Conservation (phyloP, 1,284 basidiomycete genomes). For the Pseudozyma tsukubaensis region DNA sequence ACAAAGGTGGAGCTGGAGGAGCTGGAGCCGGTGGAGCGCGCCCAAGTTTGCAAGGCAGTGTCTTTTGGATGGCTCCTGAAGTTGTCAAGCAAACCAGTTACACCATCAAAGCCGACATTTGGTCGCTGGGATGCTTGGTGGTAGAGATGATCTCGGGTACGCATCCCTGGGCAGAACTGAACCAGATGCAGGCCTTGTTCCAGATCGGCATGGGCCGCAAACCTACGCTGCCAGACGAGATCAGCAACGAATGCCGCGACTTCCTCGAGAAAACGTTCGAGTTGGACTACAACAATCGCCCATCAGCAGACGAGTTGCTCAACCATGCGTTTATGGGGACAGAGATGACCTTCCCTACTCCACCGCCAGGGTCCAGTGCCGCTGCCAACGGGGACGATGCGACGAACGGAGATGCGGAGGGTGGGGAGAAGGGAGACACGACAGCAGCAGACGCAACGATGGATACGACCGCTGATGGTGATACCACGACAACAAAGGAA, state of each 20-base stretch:
- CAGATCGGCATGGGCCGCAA: slow-evolving; percentile 61
- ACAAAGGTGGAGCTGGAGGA: slow-evolving; percentile 24
- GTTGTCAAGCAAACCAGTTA: slow-evolving; percentile 96
- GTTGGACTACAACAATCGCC: slow-evolving; percentile 59
- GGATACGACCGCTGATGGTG: slow-evolving; percentile 5
- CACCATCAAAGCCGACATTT: slow-evolving; percentile 95
- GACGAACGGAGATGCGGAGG: background rate
- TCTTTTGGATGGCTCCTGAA: slow-evolving; percentile 85
- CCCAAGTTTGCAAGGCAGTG: slow-evolving; percentile 92
- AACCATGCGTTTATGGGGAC: slow-evolving; percentile 60
- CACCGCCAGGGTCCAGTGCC: background rate
- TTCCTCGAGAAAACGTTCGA: slow-evolving; percentile 64
- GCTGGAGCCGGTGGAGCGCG: slow-evolving; percentile 71
- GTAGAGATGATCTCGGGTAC: slow-evolving; percentile 99
- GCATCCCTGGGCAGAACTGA: slow-evolving; percentile 95
- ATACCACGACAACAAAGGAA: slow-evolving; percentile 10
- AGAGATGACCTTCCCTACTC: slow-evolving; percentile 31
- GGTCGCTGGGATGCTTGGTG: slow-evolving; percentile 96
- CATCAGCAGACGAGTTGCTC: slow-evolving; percentile 58
- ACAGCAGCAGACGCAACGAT: slow-evolving; percentile 1
- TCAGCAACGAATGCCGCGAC: slow-evolving; percentile 55
- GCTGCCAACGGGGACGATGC: slow-evolving; percentile 5
- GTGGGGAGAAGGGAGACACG: slow-evolving; percentile 2
- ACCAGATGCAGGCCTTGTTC: slow-evolving; percentile 81
- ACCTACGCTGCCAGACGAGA: slow-evolving; percentile 63